phyloP scores from a whole-genome alignment of 345 rosid genomes.

The Brassica cretica region DNA sequence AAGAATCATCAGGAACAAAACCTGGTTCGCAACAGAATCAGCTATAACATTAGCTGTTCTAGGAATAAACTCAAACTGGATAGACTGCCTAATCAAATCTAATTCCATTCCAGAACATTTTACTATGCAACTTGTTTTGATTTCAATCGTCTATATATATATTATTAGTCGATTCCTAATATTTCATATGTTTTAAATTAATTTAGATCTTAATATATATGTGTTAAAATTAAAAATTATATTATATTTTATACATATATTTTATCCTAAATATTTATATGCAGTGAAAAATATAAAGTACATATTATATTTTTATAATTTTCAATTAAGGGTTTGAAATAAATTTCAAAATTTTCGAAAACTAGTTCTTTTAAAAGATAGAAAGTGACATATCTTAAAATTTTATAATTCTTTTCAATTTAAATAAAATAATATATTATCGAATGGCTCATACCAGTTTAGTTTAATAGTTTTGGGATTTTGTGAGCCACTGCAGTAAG shows the following conservation, averaged over 20 bases:
- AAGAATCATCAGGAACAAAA: no score
- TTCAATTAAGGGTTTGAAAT: neutral
- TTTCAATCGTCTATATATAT: no score
- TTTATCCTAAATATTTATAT: neutral
- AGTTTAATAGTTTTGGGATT: constrained; percentile 7
- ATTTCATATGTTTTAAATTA: no score
- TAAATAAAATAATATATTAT: neutral
- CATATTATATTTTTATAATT: neutral
- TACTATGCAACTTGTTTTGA: neutral
- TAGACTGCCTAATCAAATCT: neutral
- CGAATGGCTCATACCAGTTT: constrained; percentile 17
- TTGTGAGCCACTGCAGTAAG: constrained; percentile 10
- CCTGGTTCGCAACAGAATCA: no score
- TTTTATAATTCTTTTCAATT: neutral
- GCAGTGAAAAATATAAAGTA: neutral
- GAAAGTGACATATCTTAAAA: neutral
- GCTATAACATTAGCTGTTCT: no score
- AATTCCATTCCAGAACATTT: neutral
- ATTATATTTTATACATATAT: neutral
- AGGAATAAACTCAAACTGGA: no score
- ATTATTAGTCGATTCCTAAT: neutral
- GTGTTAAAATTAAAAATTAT: no score
- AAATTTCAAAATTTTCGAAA: neutral
- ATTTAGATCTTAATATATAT: neutral
- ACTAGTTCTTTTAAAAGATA: neutral